These are phyloP conservation scores for Gossypium trilobum DNA, from an alignment of 441 rosid species.

Conservation along the genomic window DNA sequence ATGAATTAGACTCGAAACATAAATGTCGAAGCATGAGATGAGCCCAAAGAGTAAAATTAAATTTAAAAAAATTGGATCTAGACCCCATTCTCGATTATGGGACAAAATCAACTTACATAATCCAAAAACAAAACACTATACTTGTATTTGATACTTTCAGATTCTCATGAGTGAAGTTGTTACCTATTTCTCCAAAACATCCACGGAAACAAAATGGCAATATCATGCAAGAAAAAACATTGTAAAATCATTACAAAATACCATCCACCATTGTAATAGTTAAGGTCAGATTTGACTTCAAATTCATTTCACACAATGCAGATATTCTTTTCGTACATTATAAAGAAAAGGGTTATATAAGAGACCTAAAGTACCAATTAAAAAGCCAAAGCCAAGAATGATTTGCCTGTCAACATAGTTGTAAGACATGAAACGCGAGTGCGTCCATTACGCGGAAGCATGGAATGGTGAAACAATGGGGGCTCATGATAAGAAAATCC, in stretches of 20 bases:
- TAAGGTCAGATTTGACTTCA: neutral
- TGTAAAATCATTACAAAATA: neutral
- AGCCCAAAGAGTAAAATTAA: neutral
- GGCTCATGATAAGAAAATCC: neutral
- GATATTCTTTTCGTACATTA: neutral
- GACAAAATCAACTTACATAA: neutral
- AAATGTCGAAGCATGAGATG: neutral
- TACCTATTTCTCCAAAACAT: neutral
- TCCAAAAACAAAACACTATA: neutral
- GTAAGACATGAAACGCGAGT: neutral
- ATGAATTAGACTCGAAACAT: neutral
- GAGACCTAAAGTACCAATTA: neutral
- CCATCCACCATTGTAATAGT: neutral
- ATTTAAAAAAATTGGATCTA: neutral
- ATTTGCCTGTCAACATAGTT: slow-evolving; percentile 19
- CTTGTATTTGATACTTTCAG: neutral
- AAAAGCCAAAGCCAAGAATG: slow-evolving; percentile 29
- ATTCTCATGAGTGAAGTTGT: neutral
- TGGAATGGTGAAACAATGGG: neutral
- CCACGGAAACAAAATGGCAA: neutral
- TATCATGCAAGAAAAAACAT: neutral
- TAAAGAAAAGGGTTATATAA: neutral
- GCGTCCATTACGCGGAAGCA: neutral
- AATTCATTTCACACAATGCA: neutral
- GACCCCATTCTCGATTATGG: neutral